Percentiles rank a stretch among this genome's conserved stretches.
These are phyloP conservation scores for Atkinsonella hypoxylon DNA, from an alignment of 2,329 filamentous ascomycete genomes.

Conservation along the genomic window DNA sequence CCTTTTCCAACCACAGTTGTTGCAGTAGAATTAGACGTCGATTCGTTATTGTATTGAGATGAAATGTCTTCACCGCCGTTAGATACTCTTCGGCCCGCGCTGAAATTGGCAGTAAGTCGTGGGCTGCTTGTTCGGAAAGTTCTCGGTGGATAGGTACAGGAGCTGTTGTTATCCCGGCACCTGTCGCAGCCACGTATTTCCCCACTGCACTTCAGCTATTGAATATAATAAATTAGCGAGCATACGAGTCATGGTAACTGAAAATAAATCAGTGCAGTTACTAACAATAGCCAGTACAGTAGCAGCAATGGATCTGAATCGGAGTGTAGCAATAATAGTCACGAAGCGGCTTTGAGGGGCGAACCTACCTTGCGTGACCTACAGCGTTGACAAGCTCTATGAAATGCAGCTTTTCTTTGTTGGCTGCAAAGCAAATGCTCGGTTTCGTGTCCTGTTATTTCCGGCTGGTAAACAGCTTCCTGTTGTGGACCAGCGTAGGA, in stretches of 20 bases:
- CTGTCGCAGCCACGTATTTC: neutral
- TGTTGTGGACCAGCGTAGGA: neutral
- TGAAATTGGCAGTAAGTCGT: neutral
- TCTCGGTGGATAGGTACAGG: neutral
- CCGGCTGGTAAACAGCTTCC: neutral
- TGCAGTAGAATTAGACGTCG: no score
- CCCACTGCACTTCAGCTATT: neutral
- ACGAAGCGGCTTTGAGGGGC: neutral
- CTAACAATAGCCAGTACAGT: neutral
- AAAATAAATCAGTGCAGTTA: neutral
- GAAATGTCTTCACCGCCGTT: neutral
- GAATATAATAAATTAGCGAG: neutral
- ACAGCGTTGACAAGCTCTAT: neutral
- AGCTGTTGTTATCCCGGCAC: neutral
- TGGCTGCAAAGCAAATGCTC: neutral
- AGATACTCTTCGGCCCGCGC: neutral
- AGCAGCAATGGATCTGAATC: neutral
- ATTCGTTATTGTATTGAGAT: neutral
- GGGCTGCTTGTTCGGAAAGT: neutral
- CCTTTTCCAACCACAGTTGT: no score
- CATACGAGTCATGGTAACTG: neutral
- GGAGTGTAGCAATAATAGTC: neutral
- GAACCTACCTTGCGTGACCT: neutral
- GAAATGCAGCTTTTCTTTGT: neutral
- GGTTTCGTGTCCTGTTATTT: neutral